Base-by-base conservation (phyloP, 2,329 filamentous ascomycete species). In the Talaromyces pinophilus region DNA sequence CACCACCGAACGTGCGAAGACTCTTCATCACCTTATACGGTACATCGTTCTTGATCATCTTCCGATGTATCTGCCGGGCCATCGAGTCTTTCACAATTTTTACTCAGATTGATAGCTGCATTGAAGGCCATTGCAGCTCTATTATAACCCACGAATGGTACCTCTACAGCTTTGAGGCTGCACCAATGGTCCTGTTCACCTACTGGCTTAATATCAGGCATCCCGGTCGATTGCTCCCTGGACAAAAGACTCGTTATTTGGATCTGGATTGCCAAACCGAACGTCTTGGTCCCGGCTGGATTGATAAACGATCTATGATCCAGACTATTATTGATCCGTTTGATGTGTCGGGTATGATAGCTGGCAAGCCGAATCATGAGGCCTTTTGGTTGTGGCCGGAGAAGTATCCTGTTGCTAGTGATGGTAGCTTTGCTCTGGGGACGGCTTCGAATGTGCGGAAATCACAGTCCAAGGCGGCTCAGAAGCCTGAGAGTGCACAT, bases 141-240 rank as follows among this genome's bases (percentile, higher is more conserved):
- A 68, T 77, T 11, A 68, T 73, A 10, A 72, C 67, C 17, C 68
- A 78, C 28, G 77, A 79, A 54, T 79, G 77, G 77, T 79, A 74
- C 35, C 66, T 79, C 7, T 79, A 75, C 65, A 73, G 69, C 13
- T 78, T 79, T 62, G 77, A 80, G 63, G 73, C 74, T 1, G 76
- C 75, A 0, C 75, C 74, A 0, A 78, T 79, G 72, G 68, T 77
- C 15, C 60, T 79, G 0, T 78, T 74, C 30, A 76, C 74, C 1
- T 74, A 70, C 28, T 78, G 75, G 75, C 67, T 79, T 8, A 78
- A 77, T 28, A 15, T 77, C n/a, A 67, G 79, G 33, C 77, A 79
- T 65, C 77, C 76, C 5, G 77, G 76, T n/a, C 70, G 71, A 38
- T 71, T 70, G 55, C 66, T 80, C 30, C 76, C 77, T 5, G 64